Conservation (phyloP, 2,329 filamentous ascomycete genomes). For the Alternaria postmessia region DNA sequence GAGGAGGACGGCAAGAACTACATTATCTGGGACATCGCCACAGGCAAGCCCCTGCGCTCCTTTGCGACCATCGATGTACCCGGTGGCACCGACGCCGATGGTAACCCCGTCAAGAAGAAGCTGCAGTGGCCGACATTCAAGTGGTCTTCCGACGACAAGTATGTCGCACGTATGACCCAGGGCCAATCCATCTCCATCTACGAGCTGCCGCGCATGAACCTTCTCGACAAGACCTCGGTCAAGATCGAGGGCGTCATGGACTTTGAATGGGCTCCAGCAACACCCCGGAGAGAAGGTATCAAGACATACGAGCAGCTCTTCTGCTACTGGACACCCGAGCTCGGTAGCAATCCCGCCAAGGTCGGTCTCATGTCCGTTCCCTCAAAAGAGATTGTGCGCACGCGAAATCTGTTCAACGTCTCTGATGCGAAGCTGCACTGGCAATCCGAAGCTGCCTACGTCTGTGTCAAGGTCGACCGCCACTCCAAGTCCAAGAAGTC, state of each 20-base stretch:
- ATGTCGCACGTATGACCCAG: slow-evolving; percentile 89
- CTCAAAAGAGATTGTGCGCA: slow-evolving; percentile 91
- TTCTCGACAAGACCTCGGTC: slow-evolving; percentile 88
- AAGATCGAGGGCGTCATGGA: slow-evolving; percentile 97
- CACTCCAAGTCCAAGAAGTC: slow-evolving; percentile 99
- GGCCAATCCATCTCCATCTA: slow-evolving; percentile 91
- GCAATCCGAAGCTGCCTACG: slow-evolving; percentile 92
- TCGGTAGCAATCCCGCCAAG: slow-evolving; percentile 96
- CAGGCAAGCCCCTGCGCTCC: slow-evolving; percentile 86
- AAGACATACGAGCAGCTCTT: slow-evolving; percentile 95
- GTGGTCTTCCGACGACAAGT: slow-evolving; percentile 98
- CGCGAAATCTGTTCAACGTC: slow-evolving; percentile 97
- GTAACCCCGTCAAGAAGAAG: slow-evolving; percentile 81
- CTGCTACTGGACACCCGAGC: slow-evolving; percentile 98
- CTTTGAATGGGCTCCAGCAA: slow-evolving; percentile 96
- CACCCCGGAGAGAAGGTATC: slow-evolving; percentile 79
- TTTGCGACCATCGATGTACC: slow-evolving; percentile 89
- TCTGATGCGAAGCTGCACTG: slow-evolving; percentile 98
- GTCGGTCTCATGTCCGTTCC: slow-evolving; percentile 96
- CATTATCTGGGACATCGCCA: slow-evolving; percentile 96
- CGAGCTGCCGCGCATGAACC: slow-evolving; percentile 86
- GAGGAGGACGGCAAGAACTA: slow-evolving; percentile 99
- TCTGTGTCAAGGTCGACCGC: slow-evolving; percentile 98
- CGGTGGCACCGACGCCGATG: slow-evolving; percentile 67
- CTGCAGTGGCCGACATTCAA: slow-evolving; percentile 99